Evolutionary conservation across 2,329 filamentous ascomycete species (phyloP), one percentile per base, ranked within the genome.

Genomic region (Colletotrichum simmondsii): DNA sequence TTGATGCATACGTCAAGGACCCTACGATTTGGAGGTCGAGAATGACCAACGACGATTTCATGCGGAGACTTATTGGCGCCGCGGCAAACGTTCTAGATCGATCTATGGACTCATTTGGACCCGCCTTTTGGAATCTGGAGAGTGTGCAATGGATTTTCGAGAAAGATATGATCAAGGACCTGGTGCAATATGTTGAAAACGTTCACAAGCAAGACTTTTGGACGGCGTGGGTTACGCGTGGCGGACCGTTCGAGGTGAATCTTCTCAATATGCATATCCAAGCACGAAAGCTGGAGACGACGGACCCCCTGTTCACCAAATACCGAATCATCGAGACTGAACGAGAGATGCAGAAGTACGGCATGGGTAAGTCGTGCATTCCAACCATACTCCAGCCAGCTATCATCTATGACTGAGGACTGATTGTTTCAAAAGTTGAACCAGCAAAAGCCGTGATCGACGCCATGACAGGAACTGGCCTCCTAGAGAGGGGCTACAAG

Each of bases 251-350:
- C 14, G 70, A 72, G 30, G n/a, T 72, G 26, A 65, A 19, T 5
- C 66, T 72, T 0, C 64, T 65, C 49, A 72, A 72, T 10, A 35
- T 70, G 66, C 54, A 70, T 28, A 12, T 72, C 3, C 70, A 70
- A 30, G 56, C 30, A 24, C 56, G 56, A 24, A 72, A 72, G 60
- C 16, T 70, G 22, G 70, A 72, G 66, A 70, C 66, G 11, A 42
- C 66, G 1, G 19, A 65, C 19, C 22, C 60, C 19, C 11, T 70
- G 5, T 72, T 61, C 16, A 16, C 53, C 5, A 70, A 72, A 5
- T 70, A 72, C 14, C 26, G 37, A 1, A 32, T 70, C 6, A 4
- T 72, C 1, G 60, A 70, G 2, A 57, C 60, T 3, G 70, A 72
- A 30, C n/a, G 16, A 28, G 66, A 70, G 28, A 72, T 72, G 66